These are phyloP conservation scores for Malus hybrid DNA, from an alignment of 331 rosid genomes.

Conservation along the genomic window DNA sequence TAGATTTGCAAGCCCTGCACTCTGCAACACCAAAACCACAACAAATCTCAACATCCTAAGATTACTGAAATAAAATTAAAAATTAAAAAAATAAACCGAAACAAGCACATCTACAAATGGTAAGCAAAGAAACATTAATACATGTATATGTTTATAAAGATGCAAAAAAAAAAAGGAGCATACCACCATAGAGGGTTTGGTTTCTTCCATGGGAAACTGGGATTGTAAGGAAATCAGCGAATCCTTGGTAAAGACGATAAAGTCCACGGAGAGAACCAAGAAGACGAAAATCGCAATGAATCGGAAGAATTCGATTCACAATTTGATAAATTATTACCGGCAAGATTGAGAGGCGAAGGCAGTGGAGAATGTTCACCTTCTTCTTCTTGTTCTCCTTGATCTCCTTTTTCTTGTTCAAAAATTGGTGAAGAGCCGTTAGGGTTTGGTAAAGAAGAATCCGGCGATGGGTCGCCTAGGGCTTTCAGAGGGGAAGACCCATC, in stretches of 20 bases:
- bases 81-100: too few species aligned
- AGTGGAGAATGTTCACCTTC: background rate
- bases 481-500: background rate
- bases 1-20: constrained; percentile 72
- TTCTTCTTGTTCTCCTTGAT: background rate
- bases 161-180: background rate
- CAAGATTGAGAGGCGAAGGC: background rate
- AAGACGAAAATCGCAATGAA: background rate
- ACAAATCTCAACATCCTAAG: constrained; percentile 1
- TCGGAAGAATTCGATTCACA: background rate
- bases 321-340: background rate
- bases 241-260: constrained; percentile 7
- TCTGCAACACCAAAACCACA: constrained; percentile 35
- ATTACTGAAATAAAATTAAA: background rate
- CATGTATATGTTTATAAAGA: too few species aligned
- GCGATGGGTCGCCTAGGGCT: constrained; percentile 16
- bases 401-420: background rate
- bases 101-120: background rate
- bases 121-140: too few species aligned
- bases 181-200: constrained; percentile 37
- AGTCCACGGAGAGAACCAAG: constrained; percentile 1
- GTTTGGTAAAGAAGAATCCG: background rate
- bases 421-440: background rate
- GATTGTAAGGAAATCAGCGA: background rate
- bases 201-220: background rate